Base-by-base conservation (phyloP, 768 basidiomycete genomes). In the Xerocomus potaroensis region DNA sequence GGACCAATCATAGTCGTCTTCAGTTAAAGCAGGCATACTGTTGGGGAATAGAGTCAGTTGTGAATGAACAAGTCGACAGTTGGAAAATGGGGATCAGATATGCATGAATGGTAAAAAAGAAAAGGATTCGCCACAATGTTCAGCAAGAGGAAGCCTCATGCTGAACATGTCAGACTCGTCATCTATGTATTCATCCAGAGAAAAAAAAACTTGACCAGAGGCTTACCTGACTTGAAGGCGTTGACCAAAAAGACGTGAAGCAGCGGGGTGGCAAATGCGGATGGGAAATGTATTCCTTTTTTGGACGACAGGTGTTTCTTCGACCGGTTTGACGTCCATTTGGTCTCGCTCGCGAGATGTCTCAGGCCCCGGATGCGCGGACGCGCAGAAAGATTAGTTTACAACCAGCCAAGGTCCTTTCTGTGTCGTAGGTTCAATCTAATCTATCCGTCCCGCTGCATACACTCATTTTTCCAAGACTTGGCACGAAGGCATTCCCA, bases 51-150 rank as follows among this genome's bases (percentile, higher is more conserved):
- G 4, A 5, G 38, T 54, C 42, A 49, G 41, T 26, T 41, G 56
- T 47, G 45, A 43, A 43, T 15, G 16, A 15, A 0, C 19, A 8
- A 14, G 14, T n/a, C 12, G 54, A 46, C 26, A 27, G 26, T 27
- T 46, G 21, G 35, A 2, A 36, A 41, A 35, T 10, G 45, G 62
- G 58, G 59, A 69, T 91, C 90, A 91, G 90, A 71, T 74, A 84
- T 74, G 88, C 90, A 91, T 92, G 90, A 92, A 92, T 91, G 88
- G 89, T 86, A 86, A 72, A 73, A 30, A 60, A 49, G 70, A 67
- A 63, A 69, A 66, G 49, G 72, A 71, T 58, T 90, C 87, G 79
- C 89, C 88, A 84, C 61, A 51, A 72, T 55, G 48, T 36, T 69
- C 65, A 48, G 56, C 55, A 68, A 65, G 74, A 77, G 80, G 81